Evolutionary conservation across 306 rosid species (phyloP).

Genomic region (Abrus precatorius): DNA sequence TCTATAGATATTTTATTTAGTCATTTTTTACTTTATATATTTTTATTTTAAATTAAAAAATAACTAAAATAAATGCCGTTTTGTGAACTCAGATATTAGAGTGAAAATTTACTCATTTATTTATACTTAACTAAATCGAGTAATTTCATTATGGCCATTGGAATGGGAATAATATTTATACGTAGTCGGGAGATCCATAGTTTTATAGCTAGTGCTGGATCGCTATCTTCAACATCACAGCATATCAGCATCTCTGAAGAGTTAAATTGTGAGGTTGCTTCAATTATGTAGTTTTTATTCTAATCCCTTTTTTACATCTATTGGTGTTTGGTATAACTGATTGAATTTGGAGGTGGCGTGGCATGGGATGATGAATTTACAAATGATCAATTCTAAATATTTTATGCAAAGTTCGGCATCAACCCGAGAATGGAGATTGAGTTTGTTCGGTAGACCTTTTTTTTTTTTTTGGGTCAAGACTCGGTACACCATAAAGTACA

Average conservation of each 20-base stretch:
- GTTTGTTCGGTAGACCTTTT: background rate
- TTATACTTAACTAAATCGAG: background rate
- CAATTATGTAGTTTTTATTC: slow-evolving; percentile 65
- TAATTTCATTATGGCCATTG: background rate
- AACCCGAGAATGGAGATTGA: background rate
- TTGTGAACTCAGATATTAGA: too few species aligned
- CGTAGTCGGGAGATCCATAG: slow-evolving; percentile 58
- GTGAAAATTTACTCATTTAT: too few species aligned
- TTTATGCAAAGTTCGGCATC: slow-evolving; percentile 14
- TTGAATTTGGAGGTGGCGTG: slow-evolving; percentile 62
- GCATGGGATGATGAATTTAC: background rate
- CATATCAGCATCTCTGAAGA: background rate
- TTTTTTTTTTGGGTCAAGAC: too few species aligned
- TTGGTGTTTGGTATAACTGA: slow-evolving; percentile 46
- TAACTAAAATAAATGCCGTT: too few species aligned
- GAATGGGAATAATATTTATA: slow-evolving; percentile 9
- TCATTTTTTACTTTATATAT: too few species aligned
- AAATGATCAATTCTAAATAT: background rate
- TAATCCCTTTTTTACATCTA: slow-evolving; percentile 66
- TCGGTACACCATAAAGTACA: background rate
- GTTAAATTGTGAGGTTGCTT: slow-evolving; percentile 56
- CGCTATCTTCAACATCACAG: slow-evolving; percentile 57
- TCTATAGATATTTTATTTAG: too few species aligned
- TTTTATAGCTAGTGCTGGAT: slow-evolving; percentile 60
- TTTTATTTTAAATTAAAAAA: too few species aligned